phyloP scores from a whole-genome alignment of 345 rosid species.

The Rhizophora mangle region DNA sequence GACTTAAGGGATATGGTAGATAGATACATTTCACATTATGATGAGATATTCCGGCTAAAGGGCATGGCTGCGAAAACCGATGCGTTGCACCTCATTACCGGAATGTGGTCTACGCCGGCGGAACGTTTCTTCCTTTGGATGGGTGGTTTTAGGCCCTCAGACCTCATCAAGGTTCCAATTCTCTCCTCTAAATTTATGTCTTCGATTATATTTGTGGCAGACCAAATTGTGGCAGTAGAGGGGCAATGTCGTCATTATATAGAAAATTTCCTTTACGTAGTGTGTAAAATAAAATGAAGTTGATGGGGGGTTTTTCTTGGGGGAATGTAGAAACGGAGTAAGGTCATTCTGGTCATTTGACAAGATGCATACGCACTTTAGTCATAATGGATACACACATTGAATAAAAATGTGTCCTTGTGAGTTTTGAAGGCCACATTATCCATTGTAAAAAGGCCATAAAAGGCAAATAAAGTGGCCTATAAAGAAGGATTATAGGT shows the following conservation, averaged over 20 bases:
- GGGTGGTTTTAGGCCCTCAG: conserved; percentile 95
- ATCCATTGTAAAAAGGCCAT: conserved; percentile 6
- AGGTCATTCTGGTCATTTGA: no score
- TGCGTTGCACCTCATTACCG: conserved; percentile 78
- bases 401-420: no score
- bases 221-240: no score
- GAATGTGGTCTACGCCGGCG: conserved; percentile 83
- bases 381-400: no score
- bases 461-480: conserved; percentile 4
- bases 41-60: conserved; percentile 76
- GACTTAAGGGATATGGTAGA: conserved; percentile 72
- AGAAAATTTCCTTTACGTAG: no score
- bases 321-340: no score
- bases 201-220: no score
- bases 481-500: background rate
- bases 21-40: conserved; percentile 76
- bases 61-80: conserved; percentile 70
- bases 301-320: no score
- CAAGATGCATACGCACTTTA: no score
- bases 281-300: no score
- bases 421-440: background rate
- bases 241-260: no score
- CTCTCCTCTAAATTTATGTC: background rate
- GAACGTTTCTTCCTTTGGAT: conserved; percentile 99
- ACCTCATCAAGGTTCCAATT: conserved; percentile 73